Evolutionary conservation across 2,329 filamentous ascomycete genomes (phyloP).

Genomic region (Xylariales sp.): DNA sequence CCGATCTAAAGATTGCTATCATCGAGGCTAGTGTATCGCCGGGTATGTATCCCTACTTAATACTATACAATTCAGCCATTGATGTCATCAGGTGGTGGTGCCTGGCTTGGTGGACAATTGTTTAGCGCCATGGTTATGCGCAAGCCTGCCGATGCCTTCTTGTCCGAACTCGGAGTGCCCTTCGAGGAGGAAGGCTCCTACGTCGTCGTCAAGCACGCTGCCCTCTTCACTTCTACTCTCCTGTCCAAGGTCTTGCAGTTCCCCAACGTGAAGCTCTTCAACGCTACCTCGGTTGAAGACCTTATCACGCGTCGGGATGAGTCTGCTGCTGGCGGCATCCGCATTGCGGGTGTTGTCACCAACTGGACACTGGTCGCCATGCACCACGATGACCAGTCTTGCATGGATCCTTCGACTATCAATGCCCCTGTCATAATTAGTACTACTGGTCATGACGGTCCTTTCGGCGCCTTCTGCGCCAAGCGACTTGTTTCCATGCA

Average conservation of each 20-base stretch:
- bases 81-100: slow-evolving; percentile 62
- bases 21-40: slow-evolving; percentile 85
- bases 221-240: slow-evolving; percentile 85
- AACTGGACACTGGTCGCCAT: slow-evolving; percentile 93
- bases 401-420: slow-evolving; percentile 98
- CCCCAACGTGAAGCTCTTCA: slow-evolving; percentile 95
- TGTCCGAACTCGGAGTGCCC: slow-evolving; percentile 73
- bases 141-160: slow-evolving; percentile 82
- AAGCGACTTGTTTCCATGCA: slow-evolving; percentile 90
- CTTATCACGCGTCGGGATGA: slow-evolving; percentile 71
- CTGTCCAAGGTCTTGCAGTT: slow-evolving; percentile 77
- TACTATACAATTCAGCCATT: background rate
- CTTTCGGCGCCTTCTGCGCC: slow-evolving; percentile 85
- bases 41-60: slow-evolving; percentile 31
- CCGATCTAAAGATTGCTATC: slow-evolving; percentile 87
- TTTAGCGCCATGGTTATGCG: slow-evolving; percentile 96
- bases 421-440: slow-evolving; percentile 85
- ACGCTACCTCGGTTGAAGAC: slow-evolving; percentile 88
- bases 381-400: slow-evolving; percentile 84
- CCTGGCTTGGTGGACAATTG: slow-evolving; percentile 90
- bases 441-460: slow-evolving; percentile 86
- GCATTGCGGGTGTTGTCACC: slow-evolving; percentile 84
- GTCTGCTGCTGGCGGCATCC: slow-evolving; percentile 48
- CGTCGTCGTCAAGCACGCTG: slow-evolving; percentile 91
- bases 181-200: slow-evolving; percentile 86